Evolutionary conservation across 441 rosid species (phyloP).

Genomic region (Pelargonium australe): DNA sequence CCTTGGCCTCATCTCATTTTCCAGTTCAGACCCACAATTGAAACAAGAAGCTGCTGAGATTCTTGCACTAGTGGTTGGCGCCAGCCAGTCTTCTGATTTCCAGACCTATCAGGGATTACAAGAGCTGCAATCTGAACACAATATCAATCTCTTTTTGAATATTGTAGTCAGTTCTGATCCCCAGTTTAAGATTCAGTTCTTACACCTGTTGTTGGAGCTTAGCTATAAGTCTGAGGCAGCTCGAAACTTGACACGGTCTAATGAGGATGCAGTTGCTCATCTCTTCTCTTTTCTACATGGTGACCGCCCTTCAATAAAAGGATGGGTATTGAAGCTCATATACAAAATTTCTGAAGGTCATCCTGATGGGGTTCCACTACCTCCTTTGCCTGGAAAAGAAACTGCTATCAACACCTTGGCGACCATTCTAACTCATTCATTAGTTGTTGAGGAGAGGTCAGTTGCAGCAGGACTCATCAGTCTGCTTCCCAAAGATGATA

Average conservation of each 20-base stretch:
- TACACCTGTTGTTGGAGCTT: slow-evolving; percentile 42
- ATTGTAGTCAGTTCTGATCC: slow-evolving; percentile 25
- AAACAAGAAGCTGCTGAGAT: slow-evolving; percentile 42
- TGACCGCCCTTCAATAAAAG: slow-evolving; percentile 24
- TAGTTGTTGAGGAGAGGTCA: slow-evolving; percentile 38
- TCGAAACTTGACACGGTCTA: slow-evolving; percentile 26
- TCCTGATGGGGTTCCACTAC: slow-evolving; percentile 39
- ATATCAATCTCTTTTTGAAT: slow-evolving; percentile 34
- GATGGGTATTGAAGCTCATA: slow-evolving; percentile 41
- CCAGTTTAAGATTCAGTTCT: slow-evolving; percentile 31
- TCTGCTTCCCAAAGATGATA: slow-evolving; percentile 44
- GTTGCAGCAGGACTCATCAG: slow-evolving; percentile 49
- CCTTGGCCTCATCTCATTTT: slow-evolving; percentile 31
- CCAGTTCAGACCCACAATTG: slow-evolving; percentile 28
- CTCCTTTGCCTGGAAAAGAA: slow-evolving; percentile 38
- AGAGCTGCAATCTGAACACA: slow-evolving; percentile 45
- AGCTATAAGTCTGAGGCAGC: slow-evolving; percentile 35
- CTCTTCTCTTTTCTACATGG: slow-evolving; percentile 35
- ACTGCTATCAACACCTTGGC: slow-evolving; percentile 33
- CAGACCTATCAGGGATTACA: slow-evolving; percentile 33
- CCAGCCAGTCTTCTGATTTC: slow-evolving; percentile 29
- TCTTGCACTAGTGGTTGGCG: slow-evolving; percentile 34
- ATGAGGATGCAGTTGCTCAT: slow-evolving; percentile 24
- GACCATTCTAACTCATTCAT: slow-evolving; percentile 29
- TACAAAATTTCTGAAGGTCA: slow-evolving; percentile 34